Base-by-base conservation (phyloP, 371 early-diverging fungal genomes). In the Entomophthora muscae region DNA sequence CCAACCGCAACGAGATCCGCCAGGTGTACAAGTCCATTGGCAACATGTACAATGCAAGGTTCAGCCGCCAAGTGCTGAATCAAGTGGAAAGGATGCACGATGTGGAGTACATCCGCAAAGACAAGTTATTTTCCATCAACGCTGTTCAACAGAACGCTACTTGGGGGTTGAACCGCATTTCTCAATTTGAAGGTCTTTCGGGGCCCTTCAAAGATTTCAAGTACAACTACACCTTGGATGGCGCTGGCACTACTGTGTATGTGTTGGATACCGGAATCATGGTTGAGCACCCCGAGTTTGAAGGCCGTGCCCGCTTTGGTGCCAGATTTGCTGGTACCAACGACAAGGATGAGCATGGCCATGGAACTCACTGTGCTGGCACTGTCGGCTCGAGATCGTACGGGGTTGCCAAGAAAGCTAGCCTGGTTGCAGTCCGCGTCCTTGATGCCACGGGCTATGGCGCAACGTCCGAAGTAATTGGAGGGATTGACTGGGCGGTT, bases 331-430 rank as follows among this genome's bases (percentile, higher is more conserved):
- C n/a, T n/a, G n/a, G n/a, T n/a, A n/a, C n/a, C n/a, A n/a, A n/a
- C n/a, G n/a, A n/a, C n/a, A n/a, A n/a, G n/a, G n/a, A n/a, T n/a
- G n/a, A n/a, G n/a, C n/a, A n/a, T n/a, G n/a, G n/a, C n/a, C n/a
- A n/a, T n/a, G n/a, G n/a, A n/a, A n/a, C n/a, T n/a, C n/a, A n/a
- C n/a, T n/a, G n/a, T n/a, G 81, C 88, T 52, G 89, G 91, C 63
- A 84, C 84, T 28, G 78, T 89, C 65, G 92, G 78, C 33, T 82
- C 87, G 23, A 75, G 69, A 23, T 77, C 74, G 0, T 85, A 77
- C 70, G 97, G 95, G 68, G 87, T 96, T 42, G 92, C 93, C 63
- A 93, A 93, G 71, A 87, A 90, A 65, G 86, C 79, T 52, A 93
- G 73, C 91, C n/a, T n/a, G n/a, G n/a, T n/a, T n/a, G n/a, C n/a